A percentile compares a stretch with the other conserved stretches of the same genome.
These are phyloP conservation scores for Colletotrichum cereale DNA, from an alignment of 2,329 filamentous ascomycete species.

Conservation along the genomic window DNA sequence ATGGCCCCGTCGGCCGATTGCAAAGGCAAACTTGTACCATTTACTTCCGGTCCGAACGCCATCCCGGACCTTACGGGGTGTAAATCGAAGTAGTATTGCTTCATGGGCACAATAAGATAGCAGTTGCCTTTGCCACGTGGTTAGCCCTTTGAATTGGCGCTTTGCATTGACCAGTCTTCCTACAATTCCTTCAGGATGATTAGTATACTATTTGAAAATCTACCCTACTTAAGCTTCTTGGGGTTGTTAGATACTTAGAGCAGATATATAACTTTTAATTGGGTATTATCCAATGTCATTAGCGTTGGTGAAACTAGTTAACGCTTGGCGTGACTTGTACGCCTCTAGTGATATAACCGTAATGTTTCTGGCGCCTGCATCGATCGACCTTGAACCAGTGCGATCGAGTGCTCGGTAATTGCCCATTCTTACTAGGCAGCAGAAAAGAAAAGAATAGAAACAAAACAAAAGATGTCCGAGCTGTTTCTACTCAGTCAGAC, in stretches of 20 bases:
- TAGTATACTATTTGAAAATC: too few species aligned
- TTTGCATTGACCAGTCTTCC: too few species aligned
- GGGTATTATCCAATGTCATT: too few species aligned
- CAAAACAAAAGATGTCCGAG: not conserved
- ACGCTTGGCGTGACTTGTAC: conserved; percentile 20
- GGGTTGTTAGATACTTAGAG: too few species aligned
- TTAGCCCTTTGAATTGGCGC: too few species aligned
- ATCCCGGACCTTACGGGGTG: not conserved
- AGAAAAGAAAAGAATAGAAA: not conserved
- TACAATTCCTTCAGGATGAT: too few species aligned
- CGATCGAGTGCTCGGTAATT: not conserved
- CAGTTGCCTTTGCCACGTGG: too few species aligned
- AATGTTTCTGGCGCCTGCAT: not conserved
- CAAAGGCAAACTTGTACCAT: not conserved
- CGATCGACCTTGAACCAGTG: not conserved
- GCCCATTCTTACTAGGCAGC: not conserved
- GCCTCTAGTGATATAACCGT: not conserved
- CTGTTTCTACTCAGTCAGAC: not conserved
- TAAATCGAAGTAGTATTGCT: not conserved
- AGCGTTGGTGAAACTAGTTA: not conserved
- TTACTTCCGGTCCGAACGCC: not conserved
- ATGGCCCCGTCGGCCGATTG: not conserved
- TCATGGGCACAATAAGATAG: too few species aligned
- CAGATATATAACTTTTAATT: too few species aligned
- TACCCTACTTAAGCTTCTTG: too few species aligned